These are phyloP conservation scores for Physcomitrellopsis africana DNA, from an alignment of 225 moss, liverwort and hornwort genomes.

Conservation along the genomic window DNA sequence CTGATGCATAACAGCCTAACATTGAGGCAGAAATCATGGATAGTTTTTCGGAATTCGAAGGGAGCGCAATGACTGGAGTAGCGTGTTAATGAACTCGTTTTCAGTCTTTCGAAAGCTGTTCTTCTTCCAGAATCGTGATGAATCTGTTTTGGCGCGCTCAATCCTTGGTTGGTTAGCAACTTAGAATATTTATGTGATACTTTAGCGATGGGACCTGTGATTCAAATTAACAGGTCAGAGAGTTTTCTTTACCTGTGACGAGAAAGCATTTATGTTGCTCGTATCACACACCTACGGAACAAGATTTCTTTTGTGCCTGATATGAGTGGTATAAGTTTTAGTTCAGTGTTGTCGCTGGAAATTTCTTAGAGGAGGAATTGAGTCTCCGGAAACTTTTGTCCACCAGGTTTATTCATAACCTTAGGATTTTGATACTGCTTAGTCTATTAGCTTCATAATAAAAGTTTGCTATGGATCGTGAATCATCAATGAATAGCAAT, in stretches of 20 bases:
- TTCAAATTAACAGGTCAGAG: constrained; percentile 47
- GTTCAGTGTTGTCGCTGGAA: constrained; percentile 30
- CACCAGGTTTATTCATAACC: too few relatives aligned
- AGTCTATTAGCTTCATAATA: too few relatives aligned
- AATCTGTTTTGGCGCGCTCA: neutral
- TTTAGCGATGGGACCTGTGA: constrained; percentile 36
- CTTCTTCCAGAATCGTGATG: neutral
- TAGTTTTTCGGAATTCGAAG: constrained; percentile 63
- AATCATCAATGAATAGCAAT: too few relatives aligned
- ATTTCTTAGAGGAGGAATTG: neutral
- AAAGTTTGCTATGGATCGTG: too few relatives aligned
- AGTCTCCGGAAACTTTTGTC: neutral
- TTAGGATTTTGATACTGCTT: too few relatives aligned
- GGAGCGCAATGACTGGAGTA: constrained; percentile 41
- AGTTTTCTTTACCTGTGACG: constrained; percentile 34
- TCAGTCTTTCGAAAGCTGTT: neutral
- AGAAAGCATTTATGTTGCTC: constrained; percentile 36
- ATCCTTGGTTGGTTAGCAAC: constrained; percentile 17
- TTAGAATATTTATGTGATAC: constrained; percentile 16
- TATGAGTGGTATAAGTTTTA: constrained; percentile 12
- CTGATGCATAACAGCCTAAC: constrained; percentile 24
- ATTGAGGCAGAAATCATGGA: constrained; percentile 58
- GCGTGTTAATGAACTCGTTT: neutral
- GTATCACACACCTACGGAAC: constrained; percentile 34
- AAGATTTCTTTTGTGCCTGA: constrained; percentile 24